These are phyloP conservation scores for Xerocomus brunneocitrinus DNA, from an alignment of 768 basidiomycete genomes.

Conservation along the genomic window DNA sequence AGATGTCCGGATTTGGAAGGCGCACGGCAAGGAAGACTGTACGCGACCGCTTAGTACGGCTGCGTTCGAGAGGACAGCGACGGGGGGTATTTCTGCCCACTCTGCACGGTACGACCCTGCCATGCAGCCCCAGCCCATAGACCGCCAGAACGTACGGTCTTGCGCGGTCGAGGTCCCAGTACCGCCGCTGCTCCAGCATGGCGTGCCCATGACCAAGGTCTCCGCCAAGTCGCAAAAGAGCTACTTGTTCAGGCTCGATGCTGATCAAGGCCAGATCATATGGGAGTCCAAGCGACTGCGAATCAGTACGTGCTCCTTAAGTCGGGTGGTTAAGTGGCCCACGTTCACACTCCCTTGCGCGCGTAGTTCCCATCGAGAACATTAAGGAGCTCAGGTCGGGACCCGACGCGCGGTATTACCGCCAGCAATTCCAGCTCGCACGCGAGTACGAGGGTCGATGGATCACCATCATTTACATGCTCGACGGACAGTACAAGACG, in stretches of 20 bases:
- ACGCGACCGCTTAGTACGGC: not conserved
- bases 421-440: conserved; percentile 62
- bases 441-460: conserved; percentile 63
- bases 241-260: conserved; percentile 65
- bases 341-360: not conserved
- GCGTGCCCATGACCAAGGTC: conserved; percentile 78
- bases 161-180: conserved; percentile 43
- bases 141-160: not conserved
- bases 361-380: conserved; percentile 73
- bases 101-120: not conserved
- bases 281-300: conserved; percentile 72
- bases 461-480: conserved; percentile 82
- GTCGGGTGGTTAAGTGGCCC: not conserved
- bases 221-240: conserved; percentile 73
- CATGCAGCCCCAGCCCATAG: not conserved
- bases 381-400: conserved; percentile 85
- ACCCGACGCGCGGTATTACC: conserved; percentile 64
- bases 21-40: not conserved
- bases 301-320: conserved; percentile 44
- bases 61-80: not conserved
- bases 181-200: conserved; percentile 53
- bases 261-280: conserved; percentile 75
- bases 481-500: conserved; percentile 76
- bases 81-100: not conserved
- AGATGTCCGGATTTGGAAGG: conserved; percentile 25